Evolutionary conservation across 305 asterid species (phyloP), one percentile per base, ranked within the genome.

Genomic region (Fraxinus dipetala): DNA sequence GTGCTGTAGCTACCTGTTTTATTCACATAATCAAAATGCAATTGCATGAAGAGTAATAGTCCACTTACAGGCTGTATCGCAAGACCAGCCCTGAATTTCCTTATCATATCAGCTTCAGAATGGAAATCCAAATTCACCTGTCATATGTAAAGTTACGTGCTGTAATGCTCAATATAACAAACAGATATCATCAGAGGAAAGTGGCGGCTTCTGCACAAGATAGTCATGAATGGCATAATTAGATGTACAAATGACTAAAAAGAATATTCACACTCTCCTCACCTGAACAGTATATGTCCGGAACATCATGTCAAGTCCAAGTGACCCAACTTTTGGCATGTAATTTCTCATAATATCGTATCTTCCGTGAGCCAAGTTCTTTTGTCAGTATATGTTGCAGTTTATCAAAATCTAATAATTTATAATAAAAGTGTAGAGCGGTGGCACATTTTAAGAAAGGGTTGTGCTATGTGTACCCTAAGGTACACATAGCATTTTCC

Each of bases 221-320:
- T 10, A 31, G 34, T 16, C 20, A 51, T 9, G 36, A 67, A 13
- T 34, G 48, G 32, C 31, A 8, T 31, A 65, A 26, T 70, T 59
- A 11, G 24, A 54, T 28, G 54, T 78, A 69, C 16, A 78, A 43
- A 32, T 36, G 18, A 65, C 43, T 31, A 22, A 80, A 18, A 72
- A 40, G 20, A 45, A 43, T 85, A 20, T 56, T 22, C 28, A 38
- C n/a, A 0, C 65, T 43, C 7, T 79, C n/a, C 88, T 78, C 83
- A 95, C 99, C 98, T 96, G 99, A 28, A 96, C 98, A 13, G 98
- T 96, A 84, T 97, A 94, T 69, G 98, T 96, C 78, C 98, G 88
- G 78, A 93, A 92, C 99, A 96, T 96, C 96, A 92, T 92, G 87
- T 96, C 98, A 69, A 93, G 99, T 79, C 97, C 98, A 82, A 96